Base-by-base conservation (phyloP, 2,329 filamentous ascomycete genomes). In the Trichoderma hamatum region DNA sequence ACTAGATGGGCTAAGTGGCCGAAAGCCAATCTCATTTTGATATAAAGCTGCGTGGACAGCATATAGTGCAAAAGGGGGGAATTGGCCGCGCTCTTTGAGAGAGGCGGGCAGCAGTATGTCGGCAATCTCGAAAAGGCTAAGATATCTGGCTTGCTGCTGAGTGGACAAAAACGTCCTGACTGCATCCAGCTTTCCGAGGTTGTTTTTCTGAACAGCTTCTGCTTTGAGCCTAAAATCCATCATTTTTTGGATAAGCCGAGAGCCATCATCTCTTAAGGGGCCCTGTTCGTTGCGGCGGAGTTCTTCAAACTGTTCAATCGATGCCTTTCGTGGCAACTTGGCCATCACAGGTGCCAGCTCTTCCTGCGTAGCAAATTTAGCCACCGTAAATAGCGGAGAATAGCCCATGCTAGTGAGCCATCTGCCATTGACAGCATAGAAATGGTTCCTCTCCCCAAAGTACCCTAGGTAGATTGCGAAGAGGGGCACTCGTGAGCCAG, bases 21-120 rank as follows among this genome's bases (percentile, higher is more conserved):
- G 83, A 75, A 94, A 92, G 26, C 74, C 86, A 65, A 88, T 82
- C 10, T 89, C 88, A 70, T 89, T 85, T 51, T 84, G 82, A 28
- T 84, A 77, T 9, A 95, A 76, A 10, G 89, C 85, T 68, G 86
- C 86, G 72, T 93, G 90, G 7, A 94, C 88, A 4, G 92, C 91
- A 74, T 93, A 92, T 5, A 93, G 78, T 10, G 85, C 84, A 32
- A 83, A 74, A 1, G 83, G 72, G 0, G 84, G 79, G 65, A 84
- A 84, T 11, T 77, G 79, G 1, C 76, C 78, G 26, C 77, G 75
- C 1, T 72, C 70, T 69, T 79, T 81, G 49, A 79, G 73, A 11
- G 77, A 73, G 10, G 74, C 70, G 2, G 80, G 78, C 13, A 86
- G 77, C 24, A 87, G 72, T 24, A 79, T 73, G 21, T 82, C 78